Percentiles rank a stretch among this genome's conserved stretches.
These are phyloP conservation scores for Alloteropsis semialata DNA, from an alignment of 176 grass and related monocot genomes.

Conservation along the genomic window DNA sequence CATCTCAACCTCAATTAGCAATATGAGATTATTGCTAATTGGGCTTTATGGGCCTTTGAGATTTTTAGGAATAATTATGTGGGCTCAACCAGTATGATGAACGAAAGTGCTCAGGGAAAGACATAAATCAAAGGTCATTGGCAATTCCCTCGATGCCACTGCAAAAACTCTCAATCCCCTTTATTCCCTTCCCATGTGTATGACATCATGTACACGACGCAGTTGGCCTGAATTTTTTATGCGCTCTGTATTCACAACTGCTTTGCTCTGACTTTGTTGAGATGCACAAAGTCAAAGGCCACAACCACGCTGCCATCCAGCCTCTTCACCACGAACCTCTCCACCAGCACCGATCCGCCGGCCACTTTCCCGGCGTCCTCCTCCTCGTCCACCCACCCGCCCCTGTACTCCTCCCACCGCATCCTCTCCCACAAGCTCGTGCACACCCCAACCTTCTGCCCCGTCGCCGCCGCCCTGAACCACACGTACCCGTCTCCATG, in stretches of 20 bases:
- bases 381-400: slow-evolving; percentile 47
- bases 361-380: slow-evolving; percentile 28
- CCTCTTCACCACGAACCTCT: slow-evolving; percentile 63
- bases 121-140: no score
- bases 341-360: slow-evolving; percentile 52
- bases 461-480: slow-evolving; percentile 35
- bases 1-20: no score
- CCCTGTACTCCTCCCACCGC: slow-evolving; percentile 55
- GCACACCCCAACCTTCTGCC: slow-evolving; percentile 37
- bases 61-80: no score
- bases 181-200: no score
- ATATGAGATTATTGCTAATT: no score
- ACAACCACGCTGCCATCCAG: slow-evolving; percentile 47
- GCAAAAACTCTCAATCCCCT: no score
- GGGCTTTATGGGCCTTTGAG: no score
- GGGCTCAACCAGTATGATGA: no score
- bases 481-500: slow-evolving; percentile 48
- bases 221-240: neutral
- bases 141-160: no score
- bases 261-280: slow-evolving; percentile 26
- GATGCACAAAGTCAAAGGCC: slow-evolving; percentile 53
- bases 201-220: neutral
- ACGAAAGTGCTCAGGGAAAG: no score
- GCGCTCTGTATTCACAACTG: neutral
- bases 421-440: slow-evolving; percentile 63